Conservation (phyloP, 2,329 filamentous ascomycete genomes). For the Phyllachora maydis region DNA sequence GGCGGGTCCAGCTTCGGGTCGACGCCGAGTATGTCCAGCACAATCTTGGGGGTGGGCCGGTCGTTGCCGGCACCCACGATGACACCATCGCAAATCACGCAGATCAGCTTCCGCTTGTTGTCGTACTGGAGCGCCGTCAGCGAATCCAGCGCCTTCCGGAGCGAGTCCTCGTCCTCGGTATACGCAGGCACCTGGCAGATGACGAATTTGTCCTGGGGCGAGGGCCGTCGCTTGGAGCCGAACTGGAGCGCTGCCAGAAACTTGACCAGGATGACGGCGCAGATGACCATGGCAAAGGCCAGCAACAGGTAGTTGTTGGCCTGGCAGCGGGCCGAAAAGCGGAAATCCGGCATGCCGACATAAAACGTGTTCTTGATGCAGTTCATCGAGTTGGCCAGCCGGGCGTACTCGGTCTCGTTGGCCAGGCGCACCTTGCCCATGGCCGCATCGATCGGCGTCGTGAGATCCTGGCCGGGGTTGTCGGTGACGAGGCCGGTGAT, state of each 20-base stretch:
- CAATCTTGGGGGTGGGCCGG: slow-evolving; percentile 89
- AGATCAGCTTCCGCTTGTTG: slow-evolving; percentile 94
- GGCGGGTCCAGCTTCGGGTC: slow-evolving; percentile 93
- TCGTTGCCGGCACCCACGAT: slow-evolving; percentile 94
- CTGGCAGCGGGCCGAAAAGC: slow-evolving; percentile 52
- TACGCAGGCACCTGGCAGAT: slow-evolving; percentile 98
- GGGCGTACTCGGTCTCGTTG: slow-evolving; percentile 27
- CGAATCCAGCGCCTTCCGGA: slow-evolving; percentile 84
- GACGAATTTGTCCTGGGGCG: slow-evolving; percentile 93
- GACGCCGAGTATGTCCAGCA: slow-evolving; percentile 90
- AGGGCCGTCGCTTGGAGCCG: slow-evolving; percentile 72
- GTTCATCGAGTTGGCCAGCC: slow-evolving; percentile 45
- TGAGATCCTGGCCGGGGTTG: slow-evolving; percentile 66
- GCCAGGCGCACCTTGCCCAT: slow-evolving; percentile 22
- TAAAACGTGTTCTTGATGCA: slow-evolving; percentile 77
- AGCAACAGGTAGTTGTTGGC: slow-evolving; percentile 84
- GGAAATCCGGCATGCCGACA: slow-evolving; percentile 68
- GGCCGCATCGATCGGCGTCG: slow-evolving; percentile 36
- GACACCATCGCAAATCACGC: slow-evolving; percentile 91
- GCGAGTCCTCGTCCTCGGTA: slow-evolving; percentile 89
- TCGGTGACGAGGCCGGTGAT: slow-evolving; percentile 48
- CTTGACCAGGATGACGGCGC: slow-evolving; percentile 62
- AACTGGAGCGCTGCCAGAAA: slow-evolving; percentile 88
- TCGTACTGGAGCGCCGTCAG: slow-evolving; percentile 89
- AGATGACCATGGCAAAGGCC: slow-evolving; percentile 69